Base-by-base conservation (phyloP, 1,284 basidiomycete species). In the Phylloboletellus chloephorus region DNA sequence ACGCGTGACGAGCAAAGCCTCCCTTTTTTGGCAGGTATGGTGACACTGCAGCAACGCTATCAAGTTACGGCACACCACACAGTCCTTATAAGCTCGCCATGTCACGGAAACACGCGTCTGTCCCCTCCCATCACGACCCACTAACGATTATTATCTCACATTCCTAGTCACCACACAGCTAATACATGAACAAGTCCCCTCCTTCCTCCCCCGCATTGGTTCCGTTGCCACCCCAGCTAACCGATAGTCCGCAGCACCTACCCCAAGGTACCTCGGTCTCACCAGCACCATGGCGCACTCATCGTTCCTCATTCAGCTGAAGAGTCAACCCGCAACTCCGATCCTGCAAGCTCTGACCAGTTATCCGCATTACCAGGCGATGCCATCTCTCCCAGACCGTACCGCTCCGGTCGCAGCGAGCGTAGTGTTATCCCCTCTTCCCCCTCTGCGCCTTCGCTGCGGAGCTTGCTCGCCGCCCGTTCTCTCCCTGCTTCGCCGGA, bases 281-380 rank as follows among this genome's bases (percentile, higher is more conserved):
- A 30, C 24, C 5, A n/a, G 21, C n/a, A 2, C 24, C 22, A 7
- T 8, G 9, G 5, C 24, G 15, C 28, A 28, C 37, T 46, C 12
- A 39, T 11, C 12, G 15, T 24, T 17, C 11, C 11, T 15, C 8
- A 5, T 21, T 9, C 16, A 59, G 58, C 13, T 21, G 17, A 38
- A 13, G 10, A 23, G 16, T 41, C 37, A 6, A 43, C 31, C 26
- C 28, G 41, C 20, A 43, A 30, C 26, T 52, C 67, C 7, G 60
- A 61, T 17, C 43, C 55, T 22, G 64, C 63, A 6, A 65, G 57
- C 44, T 65, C 66, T 3, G 69, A 72, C 50, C 67, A 64, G 47
- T 56, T 69, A 7, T 57, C 69, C 4, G 63, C 61, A 3, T 55
- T 71, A 13, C 70, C 71, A 0, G 50, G 52, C 1, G 56, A 51